Evolutionary conservation across 2,329 filamentous ascomycete species (phyloP), one percentile per base, ranked within the genome.

Genomic region (Fusarium xylarioides): DNA sequence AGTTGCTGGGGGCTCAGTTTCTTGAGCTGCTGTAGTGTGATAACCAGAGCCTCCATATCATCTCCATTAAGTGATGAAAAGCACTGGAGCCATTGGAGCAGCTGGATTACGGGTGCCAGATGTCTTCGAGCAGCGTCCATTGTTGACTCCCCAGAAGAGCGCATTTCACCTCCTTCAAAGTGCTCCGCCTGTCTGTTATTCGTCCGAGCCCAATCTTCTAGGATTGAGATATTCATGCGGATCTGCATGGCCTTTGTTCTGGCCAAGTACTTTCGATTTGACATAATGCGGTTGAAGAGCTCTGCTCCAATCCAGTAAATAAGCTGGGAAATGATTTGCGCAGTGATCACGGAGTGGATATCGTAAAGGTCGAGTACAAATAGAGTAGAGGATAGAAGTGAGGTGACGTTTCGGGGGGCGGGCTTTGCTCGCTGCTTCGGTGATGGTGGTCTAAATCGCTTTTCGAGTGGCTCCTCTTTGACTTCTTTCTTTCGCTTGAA

Each of bases 181-280:
- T 98, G 95, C 79, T 98, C 96, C 3, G 96, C 95, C 75, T 97
- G 92, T 34, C 96, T 90, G 80, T 97, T 98, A 82, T 99, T 99
- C 21, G 90, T 88, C 35, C 95, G 89, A 4, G 96, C 95, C 96
- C 96, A 99, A 79, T 99, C 96, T 81, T 99, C 96, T 26, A 99
- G 85, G 12, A 91, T 92, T 1, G 96, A 98, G 11, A 99, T 91
- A 80, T 99, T 99, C 95, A 99, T 98, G 74, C 96, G 93, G 76
- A 99, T 98, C 81, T 99, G 96, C 96, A 99, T 99, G 7, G 96
- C 96, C 82, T 99, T 99, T 23, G 96, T 99, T 59, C 96, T 90
- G 11, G 96, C 95, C 15, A 99, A 87, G 79, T 98, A 99, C 80
- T 95, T 95, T 73, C 94, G 91, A 79, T 97, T 98, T 35, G 93